Conservation (phyloP, 129 eudicot species). For the Arctium lappa region DNA sequence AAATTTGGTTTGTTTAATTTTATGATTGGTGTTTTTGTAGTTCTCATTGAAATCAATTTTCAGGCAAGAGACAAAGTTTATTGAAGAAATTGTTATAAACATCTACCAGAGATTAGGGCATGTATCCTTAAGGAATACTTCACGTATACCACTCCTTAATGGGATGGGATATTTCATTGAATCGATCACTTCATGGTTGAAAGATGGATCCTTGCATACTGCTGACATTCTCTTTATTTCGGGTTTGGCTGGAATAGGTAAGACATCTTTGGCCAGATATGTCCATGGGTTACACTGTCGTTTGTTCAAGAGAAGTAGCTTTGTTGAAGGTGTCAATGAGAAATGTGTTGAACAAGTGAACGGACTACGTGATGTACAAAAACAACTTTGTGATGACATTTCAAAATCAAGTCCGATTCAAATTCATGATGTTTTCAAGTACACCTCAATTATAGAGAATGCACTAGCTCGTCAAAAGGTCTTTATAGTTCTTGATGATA, state of each 20-base stretch:
- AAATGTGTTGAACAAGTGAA: neutral
- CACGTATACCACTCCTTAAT: slow-evolving; percentile 5
- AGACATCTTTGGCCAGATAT: slow-evolving; percentile 23
- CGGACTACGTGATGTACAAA: slow-evolving; percentile 12
- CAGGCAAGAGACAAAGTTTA: slow-evolving; percentile 19
- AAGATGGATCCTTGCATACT: neutral
- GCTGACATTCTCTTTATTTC: neutral
- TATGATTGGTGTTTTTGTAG: neutral
- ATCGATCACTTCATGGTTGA: slow-evolving; percentile 20
- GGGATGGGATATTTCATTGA: slow-evolving; percentile 14
- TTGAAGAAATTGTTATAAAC: neutral
- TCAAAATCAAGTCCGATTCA: neutral
- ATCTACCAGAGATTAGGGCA: neutral
- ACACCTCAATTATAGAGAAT: neutral
- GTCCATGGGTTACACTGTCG: neutral
- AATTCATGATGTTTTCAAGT: neutral
- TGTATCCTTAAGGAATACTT: neutral
- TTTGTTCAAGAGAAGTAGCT: slow-evolving; percentile 11
- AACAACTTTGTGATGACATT: slow-evolving; percentile 11
- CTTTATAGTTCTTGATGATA: slow-evolving; percentile 24
- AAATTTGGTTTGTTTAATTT: neutral
- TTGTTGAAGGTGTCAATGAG: slow-evolving; percentile 6
- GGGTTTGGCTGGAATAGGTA: slow-evolving; percentile 28
- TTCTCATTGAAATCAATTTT: neutral
- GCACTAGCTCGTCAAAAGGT: slow-evolving; percentile 5